Percentiles rank a stretch among this genome's conserved stretches.
Conservation (phyloP, 345 rosid genomes). For the Ceriops zippeliana region DNA sequence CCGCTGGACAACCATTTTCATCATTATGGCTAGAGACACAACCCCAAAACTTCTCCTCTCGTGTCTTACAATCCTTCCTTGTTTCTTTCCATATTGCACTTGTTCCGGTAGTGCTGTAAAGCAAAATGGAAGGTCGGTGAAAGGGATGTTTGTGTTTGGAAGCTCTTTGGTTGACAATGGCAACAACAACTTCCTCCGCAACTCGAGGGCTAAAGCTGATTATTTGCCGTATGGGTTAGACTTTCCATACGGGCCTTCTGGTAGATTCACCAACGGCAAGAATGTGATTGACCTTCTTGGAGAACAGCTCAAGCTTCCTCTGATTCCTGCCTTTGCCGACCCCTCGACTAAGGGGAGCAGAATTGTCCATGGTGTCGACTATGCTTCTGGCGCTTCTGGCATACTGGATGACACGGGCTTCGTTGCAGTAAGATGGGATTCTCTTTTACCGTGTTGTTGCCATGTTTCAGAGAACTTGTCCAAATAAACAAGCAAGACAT, state of each 20-base stretch:
- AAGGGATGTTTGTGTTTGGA: constrained; percentile 67
- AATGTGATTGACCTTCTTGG: constrained; percentile 51
- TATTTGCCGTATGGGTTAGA: constrained; percentile 60
- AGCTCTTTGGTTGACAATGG: constrained; percentile 67
- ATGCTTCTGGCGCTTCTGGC: constrained; percentile 62
- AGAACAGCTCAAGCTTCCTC: constrained; percentile 38
- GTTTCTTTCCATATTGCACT: constrained; percentile 1
- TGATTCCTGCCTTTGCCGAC: constrained; percentile 39
- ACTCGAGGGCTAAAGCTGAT: constrained; percentile 38
- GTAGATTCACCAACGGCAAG: constrained; percentile 60
- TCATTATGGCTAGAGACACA: background rate
- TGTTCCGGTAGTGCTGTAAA: background rate
- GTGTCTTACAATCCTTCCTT: constrained; percentile 14
- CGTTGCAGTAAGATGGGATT: constrained; percentile 23
- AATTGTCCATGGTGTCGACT: constrained; percentile 48
- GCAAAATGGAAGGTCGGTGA: background rate
- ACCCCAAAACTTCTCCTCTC: background rate
- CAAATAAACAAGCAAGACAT: too few species aligned
- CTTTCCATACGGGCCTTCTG: constrained; percentile 50
- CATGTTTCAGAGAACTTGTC: too few species aligned
- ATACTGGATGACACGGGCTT: constrained; percentile 56
- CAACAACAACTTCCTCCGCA: constrained; percentile 53
- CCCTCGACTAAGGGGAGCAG: constrained; percentile 41
- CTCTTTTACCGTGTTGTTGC: background rate
- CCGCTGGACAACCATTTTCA: background rate